Conservation (phyloP, 2,329 filamentous ascomycete genomes). For the Aschersonia sp. region DNA sequence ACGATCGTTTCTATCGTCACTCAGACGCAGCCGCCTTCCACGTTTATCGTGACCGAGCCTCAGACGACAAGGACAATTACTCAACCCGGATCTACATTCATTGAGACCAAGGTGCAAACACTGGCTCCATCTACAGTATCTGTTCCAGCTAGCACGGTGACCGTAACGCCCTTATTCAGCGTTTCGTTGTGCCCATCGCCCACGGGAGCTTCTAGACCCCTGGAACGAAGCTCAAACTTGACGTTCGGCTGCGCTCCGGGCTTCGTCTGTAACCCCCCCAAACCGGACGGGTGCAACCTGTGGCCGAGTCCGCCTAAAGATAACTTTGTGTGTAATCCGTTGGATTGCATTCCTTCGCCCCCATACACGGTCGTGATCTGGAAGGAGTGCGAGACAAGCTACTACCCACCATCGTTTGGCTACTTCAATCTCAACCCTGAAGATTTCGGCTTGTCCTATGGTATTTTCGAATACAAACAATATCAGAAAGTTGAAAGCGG, state of each 20-base stretch:
- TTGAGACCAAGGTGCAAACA: constrained; percentile 16
- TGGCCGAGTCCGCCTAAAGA: constrained; percentile 30
- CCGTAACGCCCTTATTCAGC: constrained; percentile 12
- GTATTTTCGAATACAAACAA: constrained; percentile 38
- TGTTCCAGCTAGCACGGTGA: constrained; percentile 13
- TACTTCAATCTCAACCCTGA: constrained; percentile 52
- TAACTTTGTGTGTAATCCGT: constrained; percentile 29
- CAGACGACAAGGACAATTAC: constrained; percentile 18
- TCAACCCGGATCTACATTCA: constrained; percentile 12
- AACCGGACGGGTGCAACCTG: constrained; percentile 33
- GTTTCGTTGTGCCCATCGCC: constrained; percentile 29
- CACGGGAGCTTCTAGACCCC: constrained; percentile 17
- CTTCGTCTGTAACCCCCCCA: constrained; percentile 35
- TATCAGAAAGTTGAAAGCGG: constrained; percentile 20
- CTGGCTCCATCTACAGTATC: constrained; percentile 13
- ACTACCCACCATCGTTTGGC: constrained; percentile 32
- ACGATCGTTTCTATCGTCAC: constrained; percentile 5
- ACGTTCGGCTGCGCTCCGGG: constrained; percentile 41
- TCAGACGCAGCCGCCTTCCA: constrained; percentile 3
- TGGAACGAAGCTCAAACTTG: constrained; percentile 22
- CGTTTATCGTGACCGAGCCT: constrained; percentile 5
- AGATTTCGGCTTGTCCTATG: constrained; percentile 47
- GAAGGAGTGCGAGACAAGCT: constrained; percentile 28
- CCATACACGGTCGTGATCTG: constrained; percentile 21
- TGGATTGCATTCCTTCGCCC: constrained; percentile 29